Evolutionary conservation across 768 basidiomycete genomes (phyloP).

Genomic region (Saitozyma sp.): DNA sequence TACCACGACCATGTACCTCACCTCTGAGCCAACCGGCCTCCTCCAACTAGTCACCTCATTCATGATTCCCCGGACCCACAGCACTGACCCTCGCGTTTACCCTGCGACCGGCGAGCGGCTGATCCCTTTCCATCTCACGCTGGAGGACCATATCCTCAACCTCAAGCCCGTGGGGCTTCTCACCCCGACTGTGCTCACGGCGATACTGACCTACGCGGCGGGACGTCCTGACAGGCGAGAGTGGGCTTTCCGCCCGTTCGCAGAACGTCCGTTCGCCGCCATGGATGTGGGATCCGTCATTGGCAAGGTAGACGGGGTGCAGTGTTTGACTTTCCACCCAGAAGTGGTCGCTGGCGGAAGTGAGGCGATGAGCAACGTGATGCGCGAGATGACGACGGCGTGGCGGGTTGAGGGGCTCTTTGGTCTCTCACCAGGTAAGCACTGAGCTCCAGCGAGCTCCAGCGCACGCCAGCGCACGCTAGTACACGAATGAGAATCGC

Average conservation of each 20-base stretch:
- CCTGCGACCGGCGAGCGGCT: slow-evolving; percentile 9
- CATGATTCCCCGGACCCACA: slow-evolving; percentile 4
- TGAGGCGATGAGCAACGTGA: background rate
- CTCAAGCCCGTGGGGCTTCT: slow-evolving; percentile 54
- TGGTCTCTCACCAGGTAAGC: no score
- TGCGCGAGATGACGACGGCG: background rate
- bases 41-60: no score
- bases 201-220: slow-evolving; percentile 10
- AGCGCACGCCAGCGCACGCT: no score
- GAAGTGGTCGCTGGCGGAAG: background rate
- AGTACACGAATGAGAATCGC: no score
- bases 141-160: slow-evolving; percentile 12
- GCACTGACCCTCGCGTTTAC: slow-evolving; percentile 12
- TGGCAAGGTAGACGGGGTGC: no score
- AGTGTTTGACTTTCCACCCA: background rate
- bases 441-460: no score
- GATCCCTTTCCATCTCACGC: slow-evolving; percentile 26
- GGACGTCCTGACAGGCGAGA: background rate
- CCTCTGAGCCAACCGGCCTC: no score
- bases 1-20: no score
- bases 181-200: slow-evolving; percentile 36
- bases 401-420: no score
- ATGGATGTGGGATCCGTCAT: no score
- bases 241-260: no score
- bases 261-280: no score